Evolutionary conservation across 2,329 filamentous ascomycete genomes (phyloP), one percentile per base, ranked within the genome.

Genomic region (Celoporthe dispersa): DNA sequence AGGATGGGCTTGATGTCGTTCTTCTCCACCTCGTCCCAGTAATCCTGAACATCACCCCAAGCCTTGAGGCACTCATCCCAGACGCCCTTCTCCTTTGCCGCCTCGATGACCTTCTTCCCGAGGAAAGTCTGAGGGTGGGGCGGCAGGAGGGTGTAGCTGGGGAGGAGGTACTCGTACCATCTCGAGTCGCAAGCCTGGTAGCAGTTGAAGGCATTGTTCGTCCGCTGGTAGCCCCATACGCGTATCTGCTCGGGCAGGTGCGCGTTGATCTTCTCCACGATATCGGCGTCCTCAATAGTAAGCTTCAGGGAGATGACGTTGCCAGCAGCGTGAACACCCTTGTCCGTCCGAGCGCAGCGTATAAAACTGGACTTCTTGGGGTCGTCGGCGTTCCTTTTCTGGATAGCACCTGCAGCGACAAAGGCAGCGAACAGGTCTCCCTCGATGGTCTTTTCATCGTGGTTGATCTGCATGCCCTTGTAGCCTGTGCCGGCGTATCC

Each of bases 401-500:
- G 97, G 72, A 99, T 97, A 53, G 96, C 94, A 25, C 94, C 93
- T 3, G 96, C 94, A 3, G 90, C 89, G 72, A 99, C 92, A 75
- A 99, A 95, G 3, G 96, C 96, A 41, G 90, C 88, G 82, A 99
- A 99, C 3, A 99, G 84, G 76, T 99, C 96, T 59, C 95, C 93
- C 82, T 99, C 96, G 73, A 99, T 98, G 0, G 95, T 99, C 83
- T 94, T 94, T 78, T 97, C 90, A 73, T 90, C 83, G 75, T 86
- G 85, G 79, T 91, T 90, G 78, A 99, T 92, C 82, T 99, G 96
- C 91, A 99, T 97, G 76, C 96, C 96, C 82, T 94, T 94, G 85
- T 99, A 99, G 22, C 96, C 96, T 12, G 94, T 97, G 64, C 96
- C 96, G 7, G 94, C 94, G 80, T 99, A 99, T 22, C 96, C 96